Evolutionary conservation across 2,329 filamentous ascomycete species (phyloP), one percentile per base, ranked within the genome.

Genomic region (Fonsecaea pedrosoi): DNA sequence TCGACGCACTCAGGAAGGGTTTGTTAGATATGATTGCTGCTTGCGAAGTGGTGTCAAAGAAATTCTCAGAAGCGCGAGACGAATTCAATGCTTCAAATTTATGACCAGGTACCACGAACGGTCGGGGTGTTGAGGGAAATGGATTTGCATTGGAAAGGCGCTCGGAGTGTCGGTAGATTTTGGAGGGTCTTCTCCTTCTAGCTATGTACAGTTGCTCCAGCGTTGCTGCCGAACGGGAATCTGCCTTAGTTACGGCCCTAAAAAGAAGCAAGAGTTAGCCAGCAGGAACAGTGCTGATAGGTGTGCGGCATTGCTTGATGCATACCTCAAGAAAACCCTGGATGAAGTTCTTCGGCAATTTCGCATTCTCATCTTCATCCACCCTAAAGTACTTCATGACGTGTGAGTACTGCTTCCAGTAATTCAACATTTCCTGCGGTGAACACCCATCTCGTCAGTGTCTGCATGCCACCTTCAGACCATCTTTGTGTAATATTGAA

Each of bases 341-440:
- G 83, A 99, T 96, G 83, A 99, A 99, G 83, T 87, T 95, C 75
- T 88, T 88, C 45, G 94, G 94, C 81, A 97, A 82, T 78, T 87
- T 88, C 74, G 87, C 84, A 73, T 84, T 92, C 79, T 84, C 90
- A 79, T 88, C 92, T 84, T 88, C 92, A 80, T 98, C 94, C 74
- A 89, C 86, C 78, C 94, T 89, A 86, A 98, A 99, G 82, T 97
- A 99, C 75, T 95, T 93, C 87, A 99, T 92, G 74, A 99, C 87
- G 79, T 99, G 95, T 71, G 91, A 91, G 69, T 94, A 86, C 82
- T 99, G 95, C 82, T 97, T 97, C 95, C 95, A 99, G 86, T 91
- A 99, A 84, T 99, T 99, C 85, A 99, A 88, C 62, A 92, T 99
- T 86, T 99, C 95, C 94, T 97, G 74, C 65, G 50, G 48, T 8